A percentile compares a stretch with the other conserved stretches of the same genome.
Evolutionary conservation across 768 basidiomycete species (phyloP).

Genomic region (Sarcodon sp.): DNA sequence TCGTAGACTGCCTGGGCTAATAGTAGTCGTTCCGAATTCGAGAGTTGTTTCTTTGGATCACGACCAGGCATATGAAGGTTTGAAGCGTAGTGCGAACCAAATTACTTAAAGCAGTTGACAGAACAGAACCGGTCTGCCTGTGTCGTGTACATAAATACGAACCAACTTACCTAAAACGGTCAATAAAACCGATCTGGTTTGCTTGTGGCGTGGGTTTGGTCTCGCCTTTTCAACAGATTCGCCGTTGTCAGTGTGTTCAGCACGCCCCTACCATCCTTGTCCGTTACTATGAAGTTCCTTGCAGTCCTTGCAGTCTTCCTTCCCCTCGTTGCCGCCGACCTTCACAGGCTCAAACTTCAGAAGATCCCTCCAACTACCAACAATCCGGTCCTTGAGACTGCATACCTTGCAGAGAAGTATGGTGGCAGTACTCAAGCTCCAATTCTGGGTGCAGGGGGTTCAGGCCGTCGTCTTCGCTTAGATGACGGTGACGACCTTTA

Average conservation of each 20-base stretch:
- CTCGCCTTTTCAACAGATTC: no score
- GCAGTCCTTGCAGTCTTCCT: constrained; percentile 24
- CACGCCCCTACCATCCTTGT: constrained; percentile 1
- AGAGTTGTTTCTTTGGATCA: not conserved
- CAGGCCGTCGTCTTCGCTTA: constrained; percentile 48
- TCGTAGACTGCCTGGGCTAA: constrained; percentile 84
- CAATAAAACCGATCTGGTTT: no score
- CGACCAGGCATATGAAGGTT: no score
- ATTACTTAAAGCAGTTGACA: no score
- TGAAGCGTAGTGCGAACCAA: no score
- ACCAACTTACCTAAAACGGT: no score
- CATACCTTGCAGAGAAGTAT: constrained; percentile 93
- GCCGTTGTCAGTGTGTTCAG: no score
- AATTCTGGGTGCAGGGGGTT: constrained; percentile 62
- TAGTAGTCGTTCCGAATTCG: constrained; percentile 57
- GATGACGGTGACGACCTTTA: constrained; percentile 45
- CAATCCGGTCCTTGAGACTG: constrained; percentile 59
- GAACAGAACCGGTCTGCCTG: no score
- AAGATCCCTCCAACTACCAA: constrained; percentile 57
- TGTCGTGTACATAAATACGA: no score
- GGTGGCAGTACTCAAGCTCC: constrained; percentile 48
- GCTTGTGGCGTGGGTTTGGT: no score
- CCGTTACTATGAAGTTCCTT: constrained; percentile 28
- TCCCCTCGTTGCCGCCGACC: constrained; percentile 34
- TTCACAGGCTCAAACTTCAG: constrained; percentile 83